Base-by-base conservation (phyloP, 352 stramenopile genomes). In the Pythium dissotocum region DNA sequence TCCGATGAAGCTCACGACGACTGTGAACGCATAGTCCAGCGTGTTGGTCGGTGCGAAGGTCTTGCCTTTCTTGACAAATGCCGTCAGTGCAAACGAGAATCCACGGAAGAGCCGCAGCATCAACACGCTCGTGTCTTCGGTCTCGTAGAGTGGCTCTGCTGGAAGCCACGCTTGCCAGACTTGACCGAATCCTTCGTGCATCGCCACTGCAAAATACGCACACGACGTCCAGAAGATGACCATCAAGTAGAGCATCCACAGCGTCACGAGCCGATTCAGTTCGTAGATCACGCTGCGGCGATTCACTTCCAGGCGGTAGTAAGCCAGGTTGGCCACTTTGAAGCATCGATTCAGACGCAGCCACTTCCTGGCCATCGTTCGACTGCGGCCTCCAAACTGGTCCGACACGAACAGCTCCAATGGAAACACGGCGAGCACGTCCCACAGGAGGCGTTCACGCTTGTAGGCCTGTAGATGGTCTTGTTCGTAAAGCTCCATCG, bases 221-320 rank as follows among this genome's bases (percentile, higher is more conserved):
- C 82, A 90, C 3, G 80, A 87, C 0, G 72, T 85, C 80, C 80
- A 90, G 60, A 83, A 90, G 61, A 90, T 89, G 14, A 71, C 77
- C 13, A 89, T 54, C 13, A 82, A 38, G 49, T 89, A 90, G 5
- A 89, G 61, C 40, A 88, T 48, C 77, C 78, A 85, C 16, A 87
- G 63, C 18, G 79, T 87, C 54, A 82, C 70, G n/a, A 82, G 72
- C 2, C 70, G 75, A 52, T 89, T 88, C 2, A 82, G 38, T 40
- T 90, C 82, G 54, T 87, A 88, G 8, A 77, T 72, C 8, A 90
- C 80, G 33, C 80, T 89, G 1, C 76, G 70, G 0, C 80, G 74
- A n/a, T 80, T 87, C 54, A 89, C 80, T 59, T 90, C 80, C n/a
- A 77, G 87, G 0, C 79, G 76, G 38, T 88, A 89, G 63, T 87